Evolutionary conservation across 345 rosid species (phyloP).

Genomic region (Arabis hirsuta): DNA sequence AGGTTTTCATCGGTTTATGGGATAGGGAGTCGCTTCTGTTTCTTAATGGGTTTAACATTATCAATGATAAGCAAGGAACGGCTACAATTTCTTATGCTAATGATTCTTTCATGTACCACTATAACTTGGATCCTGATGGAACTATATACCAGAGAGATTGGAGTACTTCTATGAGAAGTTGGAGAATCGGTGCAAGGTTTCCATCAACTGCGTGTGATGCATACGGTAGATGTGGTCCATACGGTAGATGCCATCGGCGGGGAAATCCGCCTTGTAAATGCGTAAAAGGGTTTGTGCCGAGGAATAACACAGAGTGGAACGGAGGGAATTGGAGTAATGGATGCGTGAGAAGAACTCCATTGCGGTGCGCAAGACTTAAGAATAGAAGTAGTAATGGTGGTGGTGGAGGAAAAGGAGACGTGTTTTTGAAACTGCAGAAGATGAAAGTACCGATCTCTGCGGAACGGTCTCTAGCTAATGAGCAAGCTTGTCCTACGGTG

Average conservation of each 20-base stretch:
- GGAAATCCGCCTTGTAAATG: slow-evolving; percentile 56
- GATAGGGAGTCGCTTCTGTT: slow-evolving; percentile 38
- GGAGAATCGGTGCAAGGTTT: background rate
- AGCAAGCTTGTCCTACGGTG: slow-evolving; percentile 40
- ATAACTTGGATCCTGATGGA: slow-evolving; percentile 49
- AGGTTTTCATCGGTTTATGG: slow-evolving; percentile 45
- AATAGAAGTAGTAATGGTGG: slow-evolving; percentile 27
- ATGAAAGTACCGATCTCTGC: slow-evolving; percentile 55
- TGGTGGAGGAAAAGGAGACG: slow-evolving; percentile 44
- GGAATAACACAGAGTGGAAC: slow-evolving; percentile 47
- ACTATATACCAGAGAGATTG: slow-evolving; percentile 12
- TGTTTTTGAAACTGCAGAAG: slow-evolving; percentile 45
- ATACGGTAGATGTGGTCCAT: slow-evolving; percentile 58
- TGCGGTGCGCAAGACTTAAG: slow-evolving; percentile 43
- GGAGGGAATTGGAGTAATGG: slow-evolving; percentile 53
- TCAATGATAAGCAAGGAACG: slow-evolving; percentile 35
- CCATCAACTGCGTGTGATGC: slow-evolving; percentile 46
- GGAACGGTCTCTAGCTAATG: slow-evolving; percentile 16
- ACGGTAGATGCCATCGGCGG: slow-evolving; percentile 43
- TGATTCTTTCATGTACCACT: slow-evolving; percentile 11
- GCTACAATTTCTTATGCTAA: slow-evolving; percentile 24
- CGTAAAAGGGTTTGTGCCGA: slow-evolving; percentile 57
- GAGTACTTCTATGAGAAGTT: slow-evolving; percentile 28
- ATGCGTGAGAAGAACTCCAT: slow-evolving; percentile 46
- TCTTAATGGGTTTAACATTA: slow-evolving; percentile 42